Evolutionary conservation across 2,329 filamentous ascomycete species (phyloP), one percentile per base, ranked within the genome.

Genomic region (Claviceps sp.): DNA sequence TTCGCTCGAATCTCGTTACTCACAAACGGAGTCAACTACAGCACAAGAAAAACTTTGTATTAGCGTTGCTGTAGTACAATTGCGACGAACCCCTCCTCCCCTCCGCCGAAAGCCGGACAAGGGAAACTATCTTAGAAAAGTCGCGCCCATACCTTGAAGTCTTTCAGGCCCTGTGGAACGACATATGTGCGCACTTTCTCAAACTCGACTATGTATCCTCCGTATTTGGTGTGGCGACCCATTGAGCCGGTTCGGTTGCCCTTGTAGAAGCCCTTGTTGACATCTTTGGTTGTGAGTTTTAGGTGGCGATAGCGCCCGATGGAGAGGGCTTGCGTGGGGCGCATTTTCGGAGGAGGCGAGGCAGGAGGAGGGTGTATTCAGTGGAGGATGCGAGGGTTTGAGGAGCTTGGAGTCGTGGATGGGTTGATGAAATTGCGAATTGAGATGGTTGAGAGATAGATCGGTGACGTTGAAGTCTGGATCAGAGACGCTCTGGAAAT

Each of bases 251-350:
- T 85, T 46, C 90, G 78, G 61, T 86, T 96, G 65, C 93, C 93
- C 77, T 97, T 97, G 81, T 98, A 98, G 80, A 84, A 98, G 59
- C 90, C 91, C 65, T 88, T 88, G 67, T 85, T 86, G 66, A 91
- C 84, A 69, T 93, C 84, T 72, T 98, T 98, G 59, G 91, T 95
- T 13, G 88, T 96, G 63, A 98, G 79, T 50, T 78, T 77, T 53
- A 90, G 74, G 64, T 91, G 88, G 68, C 83, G 79, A 62, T 88
- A 78, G 53, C 79, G 78, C 65, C 81, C 71, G 62, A 81, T 72
- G 60, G 78, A 76, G 61, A 95, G 82, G 57, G 72, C 66, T 62
- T 79, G 74, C 16, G 86, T 86, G 52, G 86, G 79, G 66, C 80
- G 77, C 82, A 86, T 87, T 55, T 48, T 47, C 9, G 9, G 29